These are phyloP conservation scores for Pleurotus pulmonarius DNA, from an alignment of 768 basidiomycete genomes.

Conservation along the genomic window DNA sequence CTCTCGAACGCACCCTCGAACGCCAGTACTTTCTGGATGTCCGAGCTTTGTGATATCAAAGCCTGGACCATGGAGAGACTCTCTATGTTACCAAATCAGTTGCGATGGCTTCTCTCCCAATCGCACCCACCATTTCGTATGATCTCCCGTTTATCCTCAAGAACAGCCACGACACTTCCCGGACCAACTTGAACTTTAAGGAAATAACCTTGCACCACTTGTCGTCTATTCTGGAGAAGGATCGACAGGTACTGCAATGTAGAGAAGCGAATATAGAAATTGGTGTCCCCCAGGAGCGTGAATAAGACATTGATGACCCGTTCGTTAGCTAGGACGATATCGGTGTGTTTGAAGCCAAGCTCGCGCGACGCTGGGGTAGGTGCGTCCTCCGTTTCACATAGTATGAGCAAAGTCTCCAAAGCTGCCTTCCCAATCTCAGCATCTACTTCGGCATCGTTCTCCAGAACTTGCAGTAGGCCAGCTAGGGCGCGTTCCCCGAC, in stretches of 20 bases:
- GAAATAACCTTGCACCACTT: conserved; percentile 86
- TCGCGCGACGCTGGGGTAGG: conserved; percentile 44
- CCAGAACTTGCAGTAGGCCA: conserved; percentile 76
- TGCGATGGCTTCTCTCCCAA: neutral
- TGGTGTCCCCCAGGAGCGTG: conserved; percentile 64
- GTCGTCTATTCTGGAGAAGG: conserved; percentile 78
- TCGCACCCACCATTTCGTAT: conserved; percentile 73
- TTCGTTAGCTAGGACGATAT: conserved; percentile 70
- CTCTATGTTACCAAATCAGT: conserved; percentile 31
- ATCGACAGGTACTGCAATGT: conserved; percentile 79
- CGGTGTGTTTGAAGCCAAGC: conserved; percentile 81
- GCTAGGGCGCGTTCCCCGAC: conserved; percentile 76
- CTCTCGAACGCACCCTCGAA: conserved; percentile 98
- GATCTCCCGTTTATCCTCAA: conserved; percentile 87
- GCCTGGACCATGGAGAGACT: conserved; percentile 84
- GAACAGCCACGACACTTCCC: conserved; percentile 62
- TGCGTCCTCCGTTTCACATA: conserved; percentile 77
- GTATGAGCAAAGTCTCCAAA: conserved; percentile 80
- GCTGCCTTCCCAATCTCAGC: conserved; percentile 89
- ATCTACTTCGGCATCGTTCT: conserved; percentile 88
- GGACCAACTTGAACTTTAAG: conserved; percentile 79
- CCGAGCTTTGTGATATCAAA: conserved; percentile 80
- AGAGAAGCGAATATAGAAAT: conserved; percentile 84
- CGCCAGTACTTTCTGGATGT: conserved; percentile 94
- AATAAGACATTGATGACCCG: conserved; percentile 74